Base-by-base conservation (phyloP, 495 filamentous ascomycete species). In the Lasiosphaeria hispida region DNA sequence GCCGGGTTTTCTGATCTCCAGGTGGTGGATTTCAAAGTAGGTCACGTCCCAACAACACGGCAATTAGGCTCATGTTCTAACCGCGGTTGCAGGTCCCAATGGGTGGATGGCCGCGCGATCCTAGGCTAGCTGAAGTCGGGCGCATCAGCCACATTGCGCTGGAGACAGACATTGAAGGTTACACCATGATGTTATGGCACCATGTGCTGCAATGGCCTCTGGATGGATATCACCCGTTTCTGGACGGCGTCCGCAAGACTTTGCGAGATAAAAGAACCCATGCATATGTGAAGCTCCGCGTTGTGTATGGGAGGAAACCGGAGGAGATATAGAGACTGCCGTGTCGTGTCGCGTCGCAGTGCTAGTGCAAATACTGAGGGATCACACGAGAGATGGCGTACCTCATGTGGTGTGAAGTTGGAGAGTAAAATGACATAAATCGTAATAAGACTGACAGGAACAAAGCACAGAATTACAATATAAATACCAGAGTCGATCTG, bases 1-100 rank as follows among this genome's bases (percentile, higher is more conserved):
- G 79, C 74, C 5, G 75, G 77, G 7, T 82, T 80, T 59, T 62
- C 68, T 1, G 72, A 81, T 35, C 66, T 81, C 7, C 18, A 10
- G 11, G 42, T 47, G 35, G 43, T 47, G 10, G 30, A 56, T 33
- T 55, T 38, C 52, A 36, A 45, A 18, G 68, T 70, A n/a, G 34
- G 42, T 50, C 8, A 41, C 9, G 13, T 30, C 2, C 23, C 23
- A 30, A 30, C 23, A 30, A 30, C 23, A 30, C 5, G 23, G 23
- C 23, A 30, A 30, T 5, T 5, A 5, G 23, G 23, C 23, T n/a
- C n/a, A 23, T 17, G 57, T 57, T 57, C n/a, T 17, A 49, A 63
- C 14, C 7, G 18, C 19, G 14, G 10, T 35, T 15, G 36, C 36
- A 58, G 61, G 56, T 62, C 11, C 70, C 72, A 10, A 55, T 73